phyloP scores from a whole-genome alignment of 176 grass and related monocot genomes.

The Aegilops umbellulata region DNA sequence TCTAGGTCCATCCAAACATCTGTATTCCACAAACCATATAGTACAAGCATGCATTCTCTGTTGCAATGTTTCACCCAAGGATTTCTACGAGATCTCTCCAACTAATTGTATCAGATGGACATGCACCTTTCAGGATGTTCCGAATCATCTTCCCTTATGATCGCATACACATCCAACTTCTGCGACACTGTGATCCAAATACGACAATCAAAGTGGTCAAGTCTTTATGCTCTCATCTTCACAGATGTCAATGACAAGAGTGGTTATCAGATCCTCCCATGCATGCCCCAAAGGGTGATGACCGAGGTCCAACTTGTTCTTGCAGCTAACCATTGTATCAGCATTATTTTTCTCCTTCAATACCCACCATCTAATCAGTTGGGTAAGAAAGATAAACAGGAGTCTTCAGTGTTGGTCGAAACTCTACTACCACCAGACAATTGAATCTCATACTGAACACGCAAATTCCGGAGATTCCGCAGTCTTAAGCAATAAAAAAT shows the following conservation, averaged over 20 bases:
- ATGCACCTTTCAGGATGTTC: neutral
- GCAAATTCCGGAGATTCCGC: neutral
- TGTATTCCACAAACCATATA: constrained; percentile 20
- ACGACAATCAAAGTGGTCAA: constrained; percentile 15
- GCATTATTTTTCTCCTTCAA: neutral
- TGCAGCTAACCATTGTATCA: neutral
- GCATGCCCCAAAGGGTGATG: constrained; percentile 23
- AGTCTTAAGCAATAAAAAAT: too few relatives aligned
- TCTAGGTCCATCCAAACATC: constrained; percentile 26
- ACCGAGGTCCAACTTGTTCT: neutral
- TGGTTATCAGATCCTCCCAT: constrained; percentile 2
- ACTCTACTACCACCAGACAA: neutral
- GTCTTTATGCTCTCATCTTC: too few relatives aligned
- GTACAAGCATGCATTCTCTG: constrained; percentile 18
- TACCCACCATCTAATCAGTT: constrained; percentile 11
- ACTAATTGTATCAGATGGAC: neutral
- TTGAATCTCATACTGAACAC: constrained; percentile 6
- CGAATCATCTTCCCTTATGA: neutral
- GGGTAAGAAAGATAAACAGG: constrained; percentile 18
- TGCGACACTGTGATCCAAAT: constrained; percentile 20
- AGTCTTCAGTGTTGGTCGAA: neutral
- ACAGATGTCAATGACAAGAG: neutral
- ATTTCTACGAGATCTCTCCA: neutral
- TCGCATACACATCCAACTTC: neutral
- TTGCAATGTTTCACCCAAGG: constrained; percentile 1